phyloP scores from a whole-genome alignment of 2,329 filamentous ascomycete genomes.

The Arthroderma sp. region DNA sequence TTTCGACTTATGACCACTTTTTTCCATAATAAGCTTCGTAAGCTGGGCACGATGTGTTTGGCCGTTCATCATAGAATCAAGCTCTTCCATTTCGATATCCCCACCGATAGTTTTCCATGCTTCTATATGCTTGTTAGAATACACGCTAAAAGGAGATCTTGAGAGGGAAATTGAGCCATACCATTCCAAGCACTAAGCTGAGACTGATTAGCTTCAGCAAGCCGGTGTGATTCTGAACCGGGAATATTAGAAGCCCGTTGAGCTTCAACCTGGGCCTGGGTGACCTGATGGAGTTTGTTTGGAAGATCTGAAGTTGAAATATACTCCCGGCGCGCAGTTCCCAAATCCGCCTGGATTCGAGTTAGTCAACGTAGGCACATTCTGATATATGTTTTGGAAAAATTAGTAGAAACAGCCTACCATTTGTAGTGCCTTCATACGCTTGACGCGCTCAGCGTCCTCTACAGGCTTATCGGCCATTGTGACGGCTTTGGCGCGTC shows the following conservation, averaged over 20 bases:
- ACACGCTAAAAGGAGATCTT: neutral
- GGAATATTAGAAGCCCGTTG: slow-evolving; percentile 17
- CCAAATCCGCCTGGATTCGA: slow-evolving; percentile 23
- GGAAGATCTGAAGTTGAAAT: slow-evolving; percentile 21
- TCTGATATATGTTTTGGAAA: neutral
- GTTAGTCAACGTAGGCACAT: neutral
- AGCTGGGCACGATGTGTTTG: slow-evolving; percentile 26
- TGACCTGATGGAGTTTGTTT: slow-evolving; percentile 7
- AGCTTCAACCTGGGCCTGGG: slow-evolving; percentile 18
- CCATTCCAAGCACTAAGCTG: slow-evolving; percentile 22
- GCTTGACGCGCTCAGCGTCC: slow-evolving; percentile 9
- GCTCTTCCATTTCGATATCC: slow-evolving; percentile 17
- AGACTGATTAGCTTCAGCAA: slow-evolving; percentile 16
- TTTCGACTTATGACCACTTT: slow-evolving; percentile 9
- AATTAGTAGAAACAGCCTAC: slow-evolving; percentile 8
- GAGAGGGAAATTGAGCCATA: slow-evolving; percentile 12
- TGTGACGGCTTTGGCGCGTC: neutral
- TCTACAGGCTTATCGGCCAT: slow-evolving; percentile 9
- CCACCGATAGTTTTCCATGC: slow-evolving; percentile 19
- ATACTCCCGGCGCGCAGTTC: slow-evolving; percentile 22
- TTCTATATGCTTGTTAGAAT: slow-evolving; percentile 13
- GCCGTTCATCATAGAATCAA: slow-evolving; percentile 23
- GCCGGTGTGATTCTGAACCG: slow-evolving; percentile 17
- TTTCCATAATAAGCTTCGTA: slow-evolving; percentile 11
- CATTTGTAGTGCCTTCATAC: slow-evolving; percentile 19